Percentiles rank a stretch among this genome's conserved stretches.
These are phyloP conservation scores for Podospora comata DNA, from an alignment of 495 filamentous ascomycete species.

Conservation along the genomic window DNA sequence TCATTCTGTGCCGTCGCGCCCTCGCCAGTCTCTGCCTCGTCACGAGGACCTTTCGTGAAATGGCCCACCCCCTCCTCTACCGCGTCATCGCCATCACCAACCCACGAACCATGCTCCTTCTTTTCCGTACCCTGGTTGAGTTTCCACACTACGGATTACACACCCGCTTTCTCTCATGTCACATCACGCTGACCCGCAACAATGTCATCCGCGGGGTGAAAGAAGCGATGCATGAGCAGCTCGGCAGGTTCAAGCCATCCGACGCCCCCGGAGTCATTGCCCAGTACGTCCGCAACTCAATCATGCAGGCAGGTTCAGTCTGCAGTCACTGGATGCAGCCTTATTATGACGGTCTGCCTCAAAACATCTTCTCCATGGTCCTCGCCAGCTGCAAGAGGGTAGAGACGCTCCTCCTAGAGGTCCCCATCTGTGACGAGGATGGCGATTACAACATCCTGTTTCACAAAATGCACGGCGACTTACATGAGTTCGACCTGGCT, in stretches of 20 bases:
- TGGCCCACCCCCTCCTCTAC: conserved; percentile 33
- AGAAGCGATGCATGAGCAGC: conserved; percentile 15
- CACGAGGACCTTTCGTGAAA: conserved; percentile 17
- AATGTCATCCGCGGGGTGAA: conserved; percentile 27
- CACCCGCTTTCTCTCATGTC: conserved; percentile 32
- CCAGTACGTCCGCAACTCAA: neutral
- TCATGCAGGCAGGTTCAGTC: neutral
- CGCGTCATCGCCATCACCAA: conserved; percentile 25
- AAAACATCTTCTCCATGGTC: conserved; percentile 26
- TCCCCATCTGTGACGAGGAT: conserved; percentile 28
- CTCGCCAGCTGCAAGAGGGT: conserved; percentile 25
- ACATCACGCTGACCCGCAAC: conserved; percentile 29
- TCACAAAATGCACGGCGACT: conserved; percentile 10
- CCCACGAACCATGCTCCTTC: conserved; percentile 25
- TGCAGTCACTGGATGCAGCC: neutral
- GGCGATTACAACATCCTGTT: conserved; percentile 22
- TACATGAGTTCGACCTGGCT: conserved; percentile 4
- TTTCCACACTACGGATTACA: conserved; percentile 21
- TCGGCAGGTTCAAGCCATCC: conserved; percentile 13
- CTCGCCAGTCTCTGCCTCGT: conserved; percentile 28
- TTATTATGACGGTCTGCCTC: conserved; percentile 24
- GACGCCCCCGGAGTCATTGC: neutral
- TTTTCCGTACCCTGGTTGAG: conserved; percentile 32
- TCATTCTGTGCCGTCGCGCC: conserved; percentile 31
- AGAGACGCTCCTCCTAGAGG: conserved; percentile 31